These are phyloP conservation scores for Xerocomus spinulosus DNA, from an alignment of 768 basidiomycete species.

Conservation along the genomic window DNA sequence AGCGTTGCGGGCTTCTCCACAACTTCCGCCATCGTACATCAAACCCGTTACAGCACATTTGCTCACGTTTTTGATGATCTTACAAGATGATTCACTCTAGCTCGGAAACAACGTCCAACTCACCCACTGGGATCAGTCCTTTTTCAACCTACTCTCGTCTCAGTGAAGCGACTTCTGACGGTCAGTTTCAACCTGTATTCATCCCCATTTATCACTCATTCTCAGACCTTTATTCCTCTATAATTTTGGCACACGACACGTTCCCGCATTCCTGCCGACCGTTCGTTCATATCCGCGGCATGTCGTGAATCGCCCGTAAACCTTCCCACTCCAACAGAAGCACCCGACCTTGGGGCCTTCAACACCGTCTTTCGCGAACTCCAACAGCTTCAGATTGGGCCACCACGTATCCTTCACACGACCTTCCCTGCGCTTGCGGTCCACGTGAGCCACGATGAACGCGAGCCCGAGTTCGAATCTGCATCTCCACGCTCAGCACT, in stretches of 20 bases:
- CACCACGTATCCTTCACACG: constrained; percentile 22
- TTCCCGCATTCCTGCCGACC: constrained; percentile 4
- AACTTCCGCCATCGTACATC: background rate
- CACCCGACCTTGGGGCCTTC: constrained; percentile 72
- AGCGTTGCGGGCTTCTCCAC: background rate
- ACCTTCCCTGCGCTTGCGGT: constrained; percentile 9
- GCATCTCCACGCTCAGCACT: constrained; percentile 27
- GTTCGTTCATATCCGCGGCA: constrained; percentile 10
- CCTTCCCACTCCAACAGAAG: constrained; percentile 35
- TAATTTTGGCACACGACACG: background rate
- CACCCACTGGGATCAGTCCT: constrained; percentile 34
- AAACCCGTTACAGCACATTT: background rate
- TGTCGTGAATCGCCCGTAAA: background rate
- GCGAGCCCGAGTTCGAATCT: constrained; percentile 22
- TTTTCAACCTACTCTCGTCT: constrained; percentile 36
- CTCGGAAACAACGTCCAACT: constrained; percentile 34
- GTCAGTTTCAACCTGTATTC: constrained; percentile 16
- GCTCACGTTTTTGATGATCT: constrained; percentile 15
- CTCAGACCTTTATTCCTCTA: background rate
- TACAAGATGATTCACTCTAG: constrained; percentile 32
- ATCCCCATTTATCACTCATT: constrained; percentile 1
- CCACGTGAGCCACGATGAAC: constrained; percentile 17
- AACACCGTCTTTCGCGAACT: constrained; percentile 64
- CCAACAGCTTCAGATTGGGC: constrained; percentile 50
- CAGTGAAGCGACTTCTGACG: constrained; percentile 55